A percentile compares a stretch with the other conserved stretches of the same genome.
phyloP scores from a whole-genome alignment of 768 basidiomycete species.

The Leccinum aurantiacum region DNA sequence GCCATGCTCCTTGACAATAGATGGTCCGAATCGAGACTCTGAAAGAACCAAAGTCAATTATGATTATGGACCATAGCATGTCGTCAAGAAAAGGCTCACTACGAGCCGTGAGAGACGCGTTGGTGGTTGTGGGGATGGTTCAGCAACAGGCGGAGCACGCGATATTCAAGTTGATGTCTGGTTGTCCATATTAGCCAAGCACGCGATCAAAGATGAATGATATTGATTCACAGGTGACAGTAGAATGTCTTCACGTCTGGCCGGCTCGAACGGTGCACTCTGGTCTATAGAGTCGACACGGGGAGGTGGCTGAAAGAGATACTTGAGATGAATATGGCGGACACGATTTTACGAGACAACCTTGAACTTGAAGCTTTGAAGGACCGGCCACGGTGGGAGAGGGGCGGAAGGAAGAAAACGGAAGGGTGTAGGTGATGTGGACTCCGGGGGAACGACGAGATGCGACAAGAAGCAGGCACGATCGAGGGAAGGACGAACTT shows the following conservation, averaged over 20 bases:
- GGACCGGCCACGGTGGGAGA: no score
- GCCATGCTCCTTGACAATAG: constrained; percentile 18
- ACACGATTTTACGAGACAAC: no score
- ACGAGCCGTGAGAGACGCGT: constrained; percentile 18
- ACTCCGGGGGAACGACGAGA: no score
- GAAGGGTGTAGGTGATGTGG: no score
- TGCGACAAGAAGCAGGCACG: no score
- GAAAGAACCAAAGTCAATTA: background rate
- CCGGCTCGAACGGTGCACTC: background rate
- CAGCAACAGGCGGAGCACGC: constrained; percentile 8
- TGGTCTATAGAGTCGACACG: constrained; percentile 11
- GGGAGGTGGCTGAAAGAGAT: constrained; percentile 13
- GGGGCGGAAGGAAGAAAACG: no score
- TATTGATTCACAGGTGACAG: constrained; percentile 14
- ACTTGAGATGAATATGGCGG: constrained; percentile 8
- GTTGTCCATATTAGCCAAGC: constrained; percentile 4
- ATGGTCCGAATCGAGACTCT: constrained; percentile 35
- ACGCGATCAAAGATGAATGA: background rate
- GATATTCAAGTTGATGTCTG: constrained; percentile 7
- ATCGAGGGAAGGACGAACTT: no score
- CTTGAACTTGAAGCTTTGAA: no score
- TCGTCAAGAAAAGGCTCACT: constrained; percentile 7
- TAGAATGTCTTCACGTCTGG: constrained; percentile 12
- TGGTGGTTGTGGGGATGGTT: constrained; percentile 3
- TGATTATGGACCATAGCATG: background rate